phyloP scores from a whole-genome alignment of 1,284 basidiomycete genomes.

The Caloboletus firmus region DNA sequence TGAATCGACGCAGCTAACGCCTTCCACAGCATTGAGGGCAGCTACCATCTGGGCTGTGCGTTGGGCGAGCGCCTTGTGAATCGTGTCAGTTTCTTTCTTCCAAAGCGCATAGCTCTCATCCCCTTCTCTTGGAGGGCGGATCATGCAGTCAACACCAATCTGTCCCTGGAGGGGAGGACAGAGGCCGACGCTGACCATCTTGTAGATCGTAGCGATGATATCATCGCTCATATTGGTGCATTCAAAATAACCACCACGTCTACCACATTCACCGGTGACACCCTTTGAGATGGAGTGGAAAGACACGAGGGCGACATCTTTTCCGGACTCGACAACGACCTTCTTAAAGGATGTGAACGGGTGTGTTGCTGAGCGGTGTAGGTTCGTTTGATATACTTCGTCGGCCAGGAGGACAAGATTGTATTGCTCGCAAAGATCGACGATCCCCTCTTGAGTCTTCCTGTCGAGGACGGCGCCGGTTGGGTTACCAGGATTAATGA shows the following conservation, averaged over 20 bases:
- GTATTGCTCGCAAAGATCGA: constrained; percentile 81
- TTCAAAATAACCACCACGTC: constrained; percentile 94
- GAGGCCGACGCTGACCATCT: constrained; percentile 88
- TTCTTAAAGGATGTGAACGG: constrained; percentile 94
- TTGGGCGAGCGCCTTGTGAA: constrained; percentile 70
- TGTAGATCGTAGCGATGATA: constrained; percentile 85
- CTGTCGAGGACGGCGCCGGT: constrained; percentile 82
- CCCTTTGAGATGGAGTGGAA: constrained; percentile 98
- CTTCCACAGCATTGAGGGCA: constrained; percentile 74
- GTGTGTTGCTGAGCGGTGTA: constrained; percentile 66
- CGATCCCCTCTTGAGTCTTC: constrained; percentile 70
- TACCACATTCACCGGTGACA: constrained; percentile 90
- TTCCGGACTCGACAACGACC: constrained; percentile 64
- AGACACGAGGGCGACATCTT: constrained; percentile 77
- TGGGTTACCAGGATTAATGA: constrained; percentile 97
- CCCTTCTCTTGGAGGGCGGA: constrained; percentile 78
- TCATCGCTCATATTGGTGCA: constrained; percentile 76
- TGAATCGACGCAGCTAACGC: constrained; percentile 84
- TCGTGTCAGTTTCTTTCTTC: constrained; percentile 79
- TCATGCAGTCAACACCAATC: constrained; percentile 89
- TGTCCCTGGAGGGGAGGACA: constrained; percentile 90
- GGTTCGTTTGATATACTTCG: constrained; percentile 93
- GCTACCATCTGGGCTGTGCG: constrained; percentile 75
- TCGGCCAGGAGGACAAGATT: constrained; percentile 89
- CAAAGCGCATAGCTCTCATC: constrained; percentile 76